A percentile compares a stretch with the other conserved stretches of the same genome.
These are phyloP conservation scores for Crucibulum laeve DNA, from an alignment of 768 basidiomycete species.

Conservation along the genomic window DNA sequence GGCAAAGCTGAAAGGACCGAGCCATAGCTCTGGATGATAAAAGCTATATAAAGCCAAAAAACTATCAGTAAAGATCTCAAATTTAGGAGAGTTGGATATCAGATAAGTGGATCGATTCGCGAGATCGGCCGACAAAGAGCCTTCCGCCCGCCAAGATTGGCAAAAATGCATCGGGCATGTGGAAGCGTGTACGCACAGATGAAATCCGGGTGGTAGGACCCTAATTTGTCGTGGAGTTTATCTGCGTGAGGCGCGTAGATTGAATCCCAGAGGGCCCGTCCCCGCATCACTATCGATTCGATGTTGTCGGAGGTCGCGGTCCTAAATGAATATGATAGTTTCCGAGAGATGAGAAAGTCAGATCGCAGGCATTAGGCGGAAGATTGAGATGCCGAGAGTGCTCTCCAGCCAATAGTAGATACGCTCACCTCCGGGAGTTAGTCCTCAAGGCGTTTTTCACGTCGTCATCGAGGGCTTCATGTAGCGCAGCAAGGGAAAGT, in stretches of 20 bases:
- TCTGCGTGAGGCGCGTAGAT: conserved; percentile 88
- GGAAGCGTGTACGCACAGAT: conserved; percentile 63
- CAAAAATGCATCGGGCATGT: conserved; percentile 21
- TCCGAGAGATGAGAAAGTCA: conserved; percentile 5
- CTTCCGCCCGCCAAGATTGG: conserved; percentile 24
- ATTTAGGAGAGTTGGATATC: conserved; percentile 14
- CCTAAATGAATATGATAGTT: conserved; percentile 33
- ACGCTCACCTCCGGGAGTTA: conserved; percentile 55
- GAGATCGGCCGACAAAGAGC: conserved; percentile 22
- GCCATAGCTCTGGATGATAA: conserved; percentile 86
- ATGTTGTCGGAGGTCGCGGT: conserved; percentile 58
- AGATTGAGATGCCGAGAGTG: conserved; percentile 3
- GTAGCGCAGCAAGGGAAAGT: conserved; percentile 72
- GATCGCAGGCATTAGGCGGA: neutral
- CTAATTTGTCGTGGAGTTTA: conserved; percentile 86
- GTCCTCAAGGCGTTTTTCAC: conserved; percentile 70
- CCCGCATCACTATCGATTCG: conserved; percentile 64
- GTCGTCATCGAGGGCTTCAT: conserved; percentile 75
- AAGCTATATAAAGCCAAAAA: conserved; percentile 41
- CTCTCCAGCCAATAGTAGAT: conserved; percentile 9
- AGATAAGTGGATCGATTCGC: conserved; percentile 22
- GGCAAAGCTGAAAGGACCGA: conserved; percentile 73
- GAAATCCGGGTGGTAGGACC: conserved; percentile 89
- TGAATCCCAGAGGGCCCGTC: conserved; percentile 72
- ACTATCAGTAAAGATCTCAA: conserved; percentile 11